phyloP scores from a whole-genome alignment of 352 stramenopile genomes.

The Blastocystis sp. region DNA sequence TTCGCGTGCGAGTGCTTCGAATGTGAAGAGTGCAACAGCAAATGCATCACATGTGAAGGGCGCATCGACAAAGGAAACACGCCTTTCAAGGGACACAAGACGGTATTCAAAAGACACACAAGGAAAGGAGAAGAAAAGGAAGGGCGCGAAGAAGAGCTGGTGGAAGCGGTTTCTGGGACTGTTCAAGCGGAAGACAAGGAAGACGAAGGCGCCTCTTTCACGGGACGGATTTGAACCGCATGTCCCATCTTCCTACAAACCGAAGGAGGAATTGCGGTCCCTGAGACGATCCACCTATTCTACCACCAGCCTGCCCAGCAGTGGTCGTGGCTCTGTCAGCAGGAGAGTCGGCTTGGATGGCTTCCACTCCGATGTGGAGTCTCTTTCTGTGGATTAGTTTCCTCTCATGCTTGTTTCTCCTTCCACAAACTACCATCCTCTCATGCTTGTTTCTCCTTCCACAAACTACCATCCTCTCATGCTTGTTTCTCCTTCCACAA shows the following conservation, averaged over 20 bases:
- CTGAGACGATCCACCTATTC: background rate
- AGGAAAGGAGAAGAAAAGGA: slow-evolving; percentile 17
- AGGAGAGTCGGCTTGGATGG: background rate
- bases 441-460: too few species aligned
- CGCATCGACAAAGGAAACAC: background rate
- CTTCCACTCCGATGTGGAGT: background rate
- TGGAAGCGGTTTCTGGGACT: slow-evolving; percentile 19
- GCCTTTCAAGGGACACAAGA: background rate
- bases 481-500: too few species aligned
- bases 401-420: too few species aligned
- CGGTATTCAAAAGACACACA: background rate
- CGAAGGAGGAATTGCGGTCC: background rate
- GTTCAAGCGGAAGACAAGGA: slow-evolving; percentile 26
- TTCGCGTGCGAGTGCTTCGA: background rate
- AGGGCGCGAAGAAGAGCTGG: background rate
- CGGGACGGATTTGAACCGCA: background rate
- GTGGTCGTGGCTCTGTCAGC: background rate
- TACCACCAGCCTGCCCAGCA: background rate
- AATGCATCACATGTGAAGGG: too few species aligned
- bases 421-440: too few species aligned
- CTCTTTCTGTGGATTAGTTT: too few species aligned
- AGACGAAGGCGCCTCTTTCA: background rate
- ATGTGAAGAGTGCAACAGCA: too few species aligned
- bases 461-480: too few species aligned
- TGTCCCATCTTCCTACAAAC: background rate